Conservation (phyloP, 768 basidiomycete species). For the Omphalotus guepiniiformis region DNA sequence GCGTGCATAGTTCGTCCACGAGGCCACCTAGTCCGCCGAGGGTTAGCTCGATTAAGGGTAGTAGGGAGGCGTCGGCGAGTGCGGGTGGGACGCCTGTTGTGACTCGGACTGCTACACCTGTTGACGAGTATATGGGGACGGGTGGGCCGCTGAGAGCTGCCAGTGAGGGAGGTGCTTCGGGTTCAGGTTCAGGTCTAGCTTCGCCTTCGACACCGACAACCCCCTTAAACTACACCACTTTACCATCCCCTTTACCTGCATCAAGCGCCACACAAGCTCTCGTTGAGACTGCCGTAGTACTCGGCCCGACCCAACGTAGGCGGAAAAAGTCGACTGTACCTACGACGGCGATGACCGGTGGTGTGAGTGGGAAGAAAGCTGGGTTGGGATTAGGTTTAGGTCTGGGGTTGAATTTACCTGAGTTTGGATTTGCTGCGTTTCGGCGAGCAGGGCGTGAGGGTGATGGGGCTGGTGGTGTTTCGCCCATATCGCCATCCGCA, state of each 20-base stretch:
- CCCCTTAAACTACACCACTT: not conserved
- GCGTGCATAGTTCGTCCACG: conserved; percentile 53
- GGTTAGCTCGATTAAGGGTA: conserved; percentile 11
- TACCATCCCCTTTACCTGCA: no score
- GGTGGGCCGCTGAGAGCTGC: conserved; percentile 7
- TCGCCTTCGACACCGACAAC: conserved; percentile 1
- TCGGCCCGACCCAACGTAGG: no score
- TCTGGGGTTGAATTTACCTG: not conserved
- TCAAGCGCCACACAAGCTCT: no score
- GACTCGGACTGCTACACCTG: not conserved
- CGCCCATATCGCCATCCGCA: conserved; percentile 25
- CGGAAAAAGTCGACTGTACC: not conserved
- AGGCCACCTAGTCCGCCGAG: conserved; percentile 57
- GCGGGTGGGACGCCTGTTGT: not conserved
- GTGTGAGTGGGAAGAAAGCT: no score
- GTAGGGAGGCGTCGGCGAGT: not conserved
- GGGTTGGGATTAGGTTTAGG: not conserved
- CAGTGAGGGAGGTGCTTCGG: not conserved
- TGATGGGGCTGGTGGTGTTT: conserved; percentile 20
- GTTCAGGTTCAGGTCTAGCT: not conserved
- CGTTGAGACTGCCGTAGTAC: no score
- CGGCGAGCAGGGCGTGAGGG: conserved; percentile 16
- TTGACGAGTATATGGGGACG: conserved; percentile 17
- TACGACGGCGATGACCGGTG: conserved; percentile 9
- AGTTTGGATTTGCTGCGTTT: not conserved